Base-by-base conservation (phyloP, 2,329 filamentous ascomycete species). In the Ceratocystis alfenasii region DNA sequence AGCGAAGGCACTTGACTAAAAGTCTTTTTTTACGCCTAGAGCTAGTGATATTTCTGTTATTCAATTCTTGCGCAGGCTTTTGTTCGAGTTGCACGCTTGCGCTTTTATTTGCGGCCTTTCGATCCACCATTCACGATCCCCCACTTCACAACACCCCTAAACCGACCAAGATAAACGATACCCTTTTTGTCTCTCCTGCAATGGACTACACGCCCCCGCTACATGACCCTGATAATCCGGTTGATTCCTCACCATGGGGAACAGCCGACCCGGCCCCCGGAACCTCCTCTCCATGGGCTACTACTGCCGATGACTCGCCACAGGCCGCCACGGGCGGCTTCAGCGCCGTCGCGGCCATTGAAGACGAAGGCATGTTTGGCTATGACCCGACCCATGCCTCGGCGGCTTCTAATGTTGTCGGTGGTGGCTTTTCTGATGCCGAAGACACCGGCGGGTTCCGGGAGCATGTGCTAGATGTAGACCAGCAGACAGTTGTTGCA, bases 161-260 rank as follows among this genome's bases (percentile, higher is more conserved):
- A 22, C 22, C 25, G 30, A 3, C 33, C 25, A 20, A n/a, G 59
- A 50, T 15, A 50, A 50, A 36, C 36, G 8, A 36, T 8, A 3
- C 36, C 36, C 36, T 36, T 36, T 10, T 36, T 36, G 36, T 12
- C 8, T 36, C 36, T 36, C 36, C 28, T 17, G 61, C 44, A 36
- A 85, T 85, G 82, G 82, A 85, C 74, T 85, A 84, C 74, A 80
- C 79, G 73, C 74, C 81, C 69, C 79, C 81, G 15, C 81, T 83
- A 70, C 72, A 78, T 72, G 82, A 84, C 70, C 75, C 76, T 63
- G 82, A 84, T 59, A 78, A 83, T 69, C 76, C 79, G 20, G 76
- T 74, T 59, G 81, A 77, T 67, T 77, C 76, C 68, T 83, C 81
- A 41, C 82, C 82, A 1, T 84, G 82, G 82, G 81, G 80, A 15